These are phyloP conservation scores for Euphorbia lathyris DNA, from an alignment of 345 rosid genomes.

Conservation along the genomic window DNA sequence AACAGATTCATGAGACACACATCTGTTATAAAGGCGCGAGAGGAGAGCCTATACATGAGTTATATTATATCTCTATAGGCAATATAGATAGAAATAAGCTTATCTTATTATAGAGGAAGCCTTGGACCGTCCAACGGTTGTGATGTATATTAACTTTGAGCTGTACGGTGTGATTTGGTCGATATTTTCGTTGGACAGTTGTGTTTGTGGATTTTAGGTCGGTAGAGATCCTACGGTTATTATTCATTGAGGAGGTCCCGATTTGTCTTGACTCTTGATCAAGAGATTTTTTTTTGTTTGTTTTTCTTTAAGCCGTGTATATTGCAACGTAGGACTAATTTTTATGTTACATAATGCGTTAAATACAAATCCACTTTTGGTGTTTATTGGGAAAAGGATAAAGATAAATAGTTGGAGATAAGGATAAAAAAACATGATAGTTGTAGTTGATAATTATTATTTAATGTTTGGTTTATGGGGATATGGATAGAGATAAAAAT, in stretches of 20 bases:
- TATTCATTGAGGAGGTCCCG: constrained; percentile 16
- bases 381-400: too few relatives aligned
- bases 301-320: constrained; percentile 9
- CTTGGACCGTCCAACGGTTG: constrained; percentile 23
- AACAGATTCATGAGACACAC: background rate
- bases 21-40: background rate
- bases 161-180: constrained; percentile 25
- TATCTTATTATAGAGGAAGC: background rate
- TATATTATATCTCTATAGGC: background rate
- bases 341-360: too few relatives aligned
- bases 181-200: background rate
- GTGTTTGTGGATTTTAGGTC: too few relatives aligned
- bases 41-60: background rate
- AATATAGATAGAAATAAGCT: background rate
- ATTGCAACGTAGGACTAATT: too few relatives aligned
- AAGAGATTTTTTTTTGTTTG: too few relatives aligned
- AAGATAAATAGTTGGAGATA: too few relatives aligned
- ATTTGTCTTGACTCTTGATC: background rate
- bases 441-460: too few relatives aligned
- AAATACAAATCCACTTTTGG: too few relatives aligned
- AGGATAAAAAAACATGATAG: too few relatives aligned
- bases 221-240: background rate
- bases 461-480: too few relatives aligned
- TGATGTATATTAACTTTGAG: background rate
- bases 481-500: too few relatives aligned